Percentiles rank a stretch among this genome's conserved stretches.
Evolutionary conservation across 805 yeast genomes (phyloP).

Genomic region (Cyberlindnera xishuangbannaensis): DNA sequence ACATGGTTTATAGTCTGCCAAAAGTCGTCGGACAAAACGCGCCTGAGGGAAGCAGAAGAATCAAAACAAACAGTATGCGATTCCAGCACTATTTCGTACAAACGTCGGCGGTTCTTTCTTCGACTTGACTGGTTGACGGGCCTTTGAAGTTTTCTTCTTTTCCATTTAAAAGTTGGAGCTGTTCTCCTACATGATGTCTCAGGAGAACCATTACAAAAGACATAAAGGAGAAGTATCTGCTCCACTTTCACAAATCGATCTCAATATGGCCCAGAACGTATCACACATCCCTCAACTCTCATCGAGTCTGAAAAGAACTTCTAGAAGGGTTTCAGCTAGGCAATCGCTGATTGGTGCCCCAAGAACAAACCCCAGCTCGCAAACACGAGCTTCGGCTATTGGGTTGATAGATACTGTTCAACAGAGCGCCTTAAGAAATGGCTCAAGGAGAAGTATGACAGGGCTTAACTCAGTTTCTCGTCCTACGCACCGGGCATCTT

Average conservation of each 20-base stretch:
- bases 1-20: no score
- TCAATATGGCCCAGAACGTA: conserved; percentile 22
- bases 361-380: conserved; percentile 15
- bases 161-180: no score
- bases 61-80: no score
- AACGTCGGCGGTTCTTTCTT: no score
- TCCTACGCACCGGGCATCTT: conserved; percentile 20
- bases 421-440: conserved; percentile 22
- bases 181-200: conserved; percentile 22
- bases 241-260: conserved; percentile 22
- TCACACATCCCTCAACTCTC: conserved; percentile 24
- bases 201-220: conserved; percentile 21
- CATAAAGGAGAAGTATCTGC: conserved; percentile 13
- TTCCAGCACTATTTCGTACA: no score
- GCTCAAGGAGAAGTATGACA: conserved; percentile 21
- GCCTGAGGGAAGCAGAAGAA: no score
- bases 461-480: conserved; percentile 12
- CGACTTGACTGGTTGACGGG: no score
- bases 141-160: no score
- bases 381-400: conserved; percentile 19
- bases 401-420: conserved; percentile 25
- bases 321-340: conserved; percentile 20
- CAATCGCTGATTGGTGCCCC: conserved; percentile 29
- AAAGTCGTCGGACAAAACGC: no score
- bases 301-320: conserved; percentile 20